Base-by-base conservation (phyloP, 306 rosid species). In the Vigna unguiculata region DNA sequence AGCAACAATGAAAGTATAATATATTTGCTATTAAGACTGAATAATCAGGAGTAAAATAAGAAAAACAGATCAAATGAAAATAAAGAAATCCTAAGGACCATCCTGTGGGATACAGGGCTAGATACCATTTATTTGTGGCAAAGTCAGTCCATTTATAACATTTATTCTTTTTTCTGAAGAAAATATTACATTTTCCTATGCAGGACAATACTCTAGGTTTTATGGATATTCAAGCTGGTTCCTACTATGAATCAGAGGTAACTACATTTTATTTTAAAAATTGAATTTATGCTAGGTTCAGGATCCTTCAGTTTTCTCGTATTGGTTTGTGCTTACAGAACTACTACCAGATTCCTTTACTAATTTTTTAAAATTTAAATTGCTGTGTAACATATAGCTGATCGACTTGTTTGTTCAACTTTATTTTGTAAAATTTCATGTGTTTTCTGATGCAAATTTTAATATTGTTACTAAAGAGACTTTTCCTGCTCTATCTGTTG, bases 181-280 rank as follows among this genome's bases (percentile, higher is more conserved):
- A 78, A 79, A 14, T 16, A 62, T 63, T 24, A 25, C 47, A 38
- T 16, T 59, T 19, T 64, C 59, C 9, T 16, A 69, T 74, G 71
- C 69, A 38, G 84, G 92, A 85, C 43, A 79, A 64, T 30, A 76
- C 83, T 32, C 70, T 75, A 17, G 83, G 65, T 69, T 69, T 91
- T 72, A 71, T 77, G 80, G 89, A 79, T 20, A 38, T 86, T 76
- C 84, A 82, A 24, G 72, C 97, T 43, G 43, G 86, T 69, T 76
- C 90, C 16, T 91, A 90, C 49, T 54, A 67, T 19, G 64, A 59
- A 34, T 15, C 8, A 8, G 93, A 91, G 97, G 97, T 91, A 79
- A 78, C 59, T 38, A 21, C 60, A 24, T 64, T 68, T 54, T 28
- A 49, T 38, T 73, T 69, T 36, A 16, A 52, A 58, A 74, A 54